phyloP scores from a whole-genome alignment of 768 basidiomycete genomes.

The Russula sp. region DNA sequence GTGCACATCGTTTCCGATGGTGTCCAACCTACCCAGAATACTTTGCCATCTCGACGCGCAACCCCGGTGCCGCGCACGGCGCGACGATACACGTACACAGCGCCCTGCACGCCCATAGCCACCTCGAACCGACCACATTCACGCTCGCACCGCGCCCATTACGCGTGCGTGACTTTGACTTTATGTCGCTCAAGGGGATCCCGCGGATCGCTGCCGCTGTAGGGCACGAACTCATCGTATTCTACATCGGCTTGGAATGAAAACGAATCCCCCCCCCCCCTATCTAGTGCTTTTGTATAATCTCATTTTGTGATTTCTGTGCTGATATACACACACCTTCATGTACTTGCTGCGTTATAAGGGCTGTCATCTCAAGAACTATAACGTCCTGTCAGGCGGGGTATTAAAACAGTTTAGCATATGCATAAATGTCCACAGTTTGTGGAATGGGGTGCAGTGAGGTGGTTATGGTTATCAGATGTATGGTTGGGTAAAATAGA shows the following conservation, averaged over 20 bases:
- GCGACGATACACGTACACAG: constrained; percentile 72
- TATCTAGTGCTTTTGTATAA: constrained; percentile 10
- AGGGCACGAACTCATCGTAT: constrained; percentile 55
- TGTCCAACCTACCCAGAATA: constrained; percentile 71
- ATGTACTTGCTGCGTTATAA: not conserved
- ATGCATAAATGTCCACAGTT: not conserved
- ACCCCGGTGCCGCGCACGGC: constrained; percentile 31
- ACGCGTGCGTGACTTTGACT: constrained; percentile 73
- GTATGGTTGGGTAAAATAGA: constrained; percentile 12
- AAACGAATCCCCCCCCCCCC: constrained; percentile 16
- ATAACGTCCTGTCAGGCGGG: not conserved
- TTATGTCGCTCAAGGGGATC: constrained; percentile 57
- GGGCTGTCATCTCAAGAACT: not conserved
- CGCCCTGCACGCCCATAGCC: constrained; percentile 48
- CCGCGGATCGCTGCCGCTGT: constrained; percentile 68
- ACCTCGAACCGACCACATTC: constrained; percentile 62
- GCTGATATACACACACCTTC: not conserved
- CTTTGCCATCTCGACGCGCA: constrained; percentile 70
- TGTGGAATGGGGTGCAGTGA: constrained; percentile 1
- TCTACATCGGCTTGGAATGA: constrained; percentile 62
- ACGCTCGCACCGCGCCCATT: constrained; percentile 59
- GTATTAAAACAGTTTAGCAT: not conserved
- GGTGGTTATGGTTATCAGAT: constrained; percentile 5
- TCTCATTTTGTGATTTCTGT: not conserved
- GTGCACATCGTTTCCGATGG: constrained; percentile 74